Evolutionary conservation across 495 filamentous ascomycete species (phyloP).

Genomic region (Pseudomonodictys pantanalensis): DNA sequence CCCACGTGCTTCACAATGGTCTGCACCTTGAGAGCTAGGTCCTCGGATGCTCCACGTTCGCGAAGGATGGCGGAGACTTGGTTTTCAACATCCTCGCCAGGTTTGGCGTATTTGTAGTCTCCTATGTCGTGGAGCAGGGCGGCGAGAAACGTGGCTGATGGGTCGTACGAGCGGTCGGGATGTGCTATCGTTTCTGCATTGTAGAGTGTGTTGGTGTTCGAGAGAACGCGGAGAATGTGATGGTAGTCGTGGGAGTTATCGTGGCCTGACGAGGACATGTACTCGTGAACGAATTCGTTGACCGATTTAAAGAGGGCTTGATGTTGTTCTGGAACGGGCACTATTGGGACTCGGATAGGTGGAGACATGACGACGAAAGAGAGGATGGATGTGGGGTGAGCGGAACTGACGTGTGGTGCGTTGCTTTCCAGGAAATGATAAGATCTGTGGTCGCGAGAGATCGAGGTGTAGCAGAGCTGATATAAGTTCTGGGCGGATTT

Average conservation of each 20-base stretch:
- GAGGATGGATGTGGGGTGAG: not conserved
- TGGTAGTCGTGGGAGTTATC: constrained; percentile 83
- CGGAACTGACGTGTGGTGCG: too few relatives aligned
- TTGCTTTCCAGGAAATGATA: too few relatives aligned
- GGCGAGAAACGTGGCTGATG: constrained; percentile 61
- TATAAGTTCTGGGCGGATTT: too few relatives aligned
- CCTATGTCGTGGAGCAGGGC: constrained; percentile 85
- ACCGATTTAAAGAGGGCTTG: constrained; percentile 40
- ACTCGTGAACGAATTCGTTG: constrained; percentile 57
- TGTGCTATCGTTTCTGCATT: constrained; percentile 42
- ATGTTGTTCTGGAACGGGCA: constrained; percentile 14
- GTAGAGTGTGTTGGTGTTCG: constrained; percentile 63
- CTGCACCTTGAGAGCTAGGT: constrained; percentile 63
- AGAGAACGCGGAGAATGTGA: constrained; percentile 77
- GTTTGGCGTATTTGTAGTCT: constrained; percentile 72
- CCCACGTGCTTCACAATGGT: constrained; percentile 69
- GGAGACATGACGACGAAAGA: constrained; percentile 1
- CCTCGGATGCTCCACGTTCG: constrained; percentile 50
- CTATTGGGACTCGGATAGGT: constrained; percentile 9
- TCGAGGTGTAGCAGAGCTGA: too few relatives aligned
- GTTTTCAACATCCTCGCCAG: constrained; percentile 48
- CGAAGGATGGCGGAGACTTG: constrained; percentile 58
- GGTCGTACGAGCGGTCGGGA: constrained; percentile 46
- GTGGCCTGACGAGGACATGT: constrained; percentile 65
- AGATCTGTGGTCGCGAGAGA: too few relatives aligned